These are phyloP conservation scores for Oryza coarctata DNA, from an alignment of 176 grass and related monocot species.

Conservation along the genomic window DNA sequence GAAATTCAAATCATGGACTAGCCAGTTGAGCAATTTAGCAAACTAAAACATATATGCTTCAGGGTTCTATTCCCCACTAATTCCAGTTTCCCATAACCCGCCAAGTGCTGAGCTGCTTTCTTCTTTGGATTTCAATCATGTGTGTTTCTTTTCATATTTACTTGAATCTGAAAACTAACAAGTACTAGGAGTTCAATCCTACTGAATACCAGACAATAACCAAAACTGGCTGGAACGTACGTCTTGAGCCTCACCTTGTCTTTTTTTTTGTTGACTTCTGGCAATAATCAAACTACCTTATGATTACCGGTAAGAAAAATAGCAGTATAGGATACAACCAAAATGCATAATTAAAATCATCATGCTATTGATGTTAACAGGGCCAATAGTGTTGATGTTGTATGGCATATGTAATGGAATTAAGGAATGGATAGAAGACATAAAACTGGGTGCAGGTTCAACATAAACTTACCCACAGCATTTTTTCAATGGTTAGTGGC, in stretches of 20 bases:
- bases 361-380: neutral
- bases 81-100: neutral
- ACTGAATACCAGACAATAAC: neutral
- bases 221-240: neutral
- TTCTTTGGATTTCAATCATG: neutral
- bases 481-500: constrained; percentile 77
- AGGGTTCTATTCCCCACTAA: neutral
- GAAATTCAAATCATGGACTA: neutral
- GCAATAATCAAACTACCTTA: neutral
- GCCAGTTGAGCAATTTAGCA: neutral
- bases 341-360: neutral
- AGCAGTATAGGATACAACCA: neutral
- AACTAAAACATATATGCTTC: neutral
- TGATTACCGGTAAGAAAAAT: neutral
- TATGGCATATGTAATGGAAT: neutral
- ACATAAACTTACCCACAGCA: constrained; percentile 64
- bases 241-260: neutral
- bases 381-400: neutral
- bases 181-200: neutral
- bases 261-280: neutral
- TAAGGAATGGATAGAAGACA: neutral
- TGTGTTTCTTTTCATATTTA: neutral
- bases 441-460: neutral
- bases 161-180: neutral
- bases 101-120: neutral